phyloP scores from a whole-genome alignment of 108 stramenopile species.

The Craspedostauros australis region DNA sequence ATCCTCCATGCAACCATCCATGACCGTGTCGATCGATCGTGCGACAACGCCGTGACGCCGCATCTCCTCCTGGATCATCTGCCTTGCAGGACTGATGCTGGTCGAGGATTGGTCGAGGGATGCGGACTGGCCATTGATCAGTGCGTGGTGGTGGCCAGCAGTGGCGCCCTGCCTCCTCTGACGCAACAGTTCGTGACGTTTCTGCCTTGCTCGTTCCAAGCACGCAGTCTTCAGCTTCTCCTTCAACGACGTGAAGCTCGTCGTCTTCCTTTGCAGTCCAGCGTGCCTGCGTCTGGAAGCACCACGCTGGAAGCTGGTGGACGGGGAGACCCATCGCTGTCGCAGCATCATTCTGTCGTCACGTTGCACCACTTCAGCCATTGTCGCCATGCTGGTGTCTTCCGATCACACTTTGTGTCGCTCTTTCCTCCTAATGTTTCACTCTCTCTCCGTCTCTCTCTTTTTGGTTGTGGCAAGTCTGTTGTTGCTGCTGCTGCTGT shows the following conservation, averaged over 20 bases:
- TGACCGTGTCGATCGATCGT: too few species aligned
- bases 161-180: not conserved
- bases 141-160: too few species aligned
- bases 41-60: too few species aligned
- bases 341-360: not conserved
- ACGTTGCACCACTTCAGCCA: too few species aligned
- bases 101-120: too few species aligned
- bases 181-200: not conserved
- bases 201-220: constrained; percentile 1
- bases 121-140: too few species aligned
- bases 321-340: not conserved
- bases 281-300: not conserved
- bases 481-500: too few species aligned
- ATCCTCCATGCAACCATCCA: too few species aligned
- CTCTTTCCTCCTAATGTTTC: not conserved
- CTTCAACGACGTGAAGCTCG: not conserved
- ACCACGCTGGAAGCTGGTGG: not conserved
- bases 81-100: too few species aligned
- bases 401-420: not conserved
- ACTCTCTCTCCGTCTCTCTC: too few species aligned
- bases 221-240: constrained; percentile 1
- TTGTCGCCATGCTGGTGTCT: not conserved
- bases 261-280: not conserved
- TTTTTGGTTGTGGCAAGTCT: too few species aligned
- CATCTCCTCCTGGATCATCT: not conserved